These are phyloP conservation scores for Penicillium griseofulvum DNA, from an alignment of 2,329 filamentous ascomycete genomes.

Conservation along the genomic window DNA sequence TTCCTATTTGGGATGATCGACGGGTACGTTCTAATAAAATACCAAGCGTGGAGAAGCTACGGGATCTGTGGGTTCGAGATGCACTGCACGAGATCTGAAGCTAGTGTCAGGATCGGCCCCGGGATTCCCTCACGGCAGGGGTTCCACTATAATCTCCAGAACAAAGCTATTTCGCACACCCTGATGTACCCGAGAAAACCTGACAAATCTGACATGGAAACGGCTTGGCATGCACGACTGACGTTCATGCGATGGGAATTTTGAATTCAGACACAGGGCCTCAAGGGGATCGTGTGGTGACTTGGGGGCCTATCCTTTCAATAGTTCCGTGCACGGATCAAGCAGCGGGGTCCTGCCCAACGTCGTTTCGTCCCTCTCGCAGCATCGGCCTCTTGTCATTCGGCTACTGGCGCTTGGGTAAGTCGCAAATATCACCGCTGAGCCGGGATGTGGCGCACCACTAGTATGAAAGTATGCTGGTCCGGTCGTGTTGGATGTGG, in stretches of 20 bases:
- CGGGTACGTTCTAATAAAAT: background rate
- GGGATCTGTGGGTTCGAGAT: conserved; percentile 22
- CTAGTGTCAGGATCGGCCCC: conserved; percentile 17
- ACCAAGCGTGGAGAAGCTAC: background rate
- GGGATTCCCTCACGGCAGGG: conserved; percentile 3
- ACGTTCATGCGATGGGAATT: conserved; percentile 14
- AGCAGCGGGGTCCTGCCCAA: conserved; percentile 4
- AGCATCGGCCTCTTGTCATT: background rate
- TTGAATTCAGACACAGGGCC: background rate
- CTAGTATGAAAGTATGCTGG: conserved; percentile 4
- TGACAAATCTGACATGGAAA: conserved; percentile 5
- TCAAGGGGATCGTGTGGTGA: background rate
- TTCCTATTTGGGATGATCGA: background rate
- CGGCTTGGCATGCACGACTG: conserved; percentile 18
- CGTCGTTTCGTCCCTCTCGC: background rate
- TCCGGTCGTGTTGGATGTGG: background rate
- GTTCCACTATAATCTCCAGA: conserved; percentile 7
- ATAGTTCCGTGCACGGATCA: conserved; percentile 28
- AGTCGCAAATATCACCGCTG: conserved; percentile 11
- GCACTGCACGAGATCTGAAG: conserved; percentile 21
- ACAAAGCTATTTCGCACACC: background rate
- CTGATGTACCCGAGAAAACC: background rate
- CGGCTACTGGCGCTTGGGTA: background rate
- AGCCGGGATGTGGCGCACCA: background rate
- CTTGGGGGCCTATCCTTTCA: conserved; percentile 7